Evolutionary conservation across 1,139 yeast species (phyloP).

Genomic region (Debaryomyces nepalensis): DNA sequence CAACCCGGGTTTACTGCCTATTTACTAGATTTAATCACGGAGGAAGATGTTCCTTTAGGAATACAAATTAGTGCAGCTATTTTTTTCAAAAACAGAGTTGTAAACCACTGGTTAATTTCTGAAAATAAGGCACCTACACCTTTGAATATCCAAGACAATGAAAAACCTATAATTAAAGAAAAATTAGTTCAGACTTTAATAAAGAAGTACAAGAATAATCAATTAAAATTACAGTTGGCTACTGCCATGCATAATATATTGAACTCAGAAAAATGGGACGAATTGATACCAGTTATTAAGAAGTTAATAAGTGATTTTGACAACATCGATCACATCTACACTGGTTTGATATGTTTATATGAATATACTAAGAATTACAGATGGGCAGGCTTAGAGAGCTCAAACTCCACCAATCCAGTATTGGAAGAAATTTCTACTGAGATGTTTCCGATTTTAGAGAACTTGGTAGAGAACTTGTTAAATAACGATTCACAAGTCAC

Average conservation of each 20-base stretch:
- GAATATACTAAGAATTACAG: constrained; percentile 63
- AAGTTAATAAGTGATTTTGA: constrained; percentile 35
- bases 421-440: constrained; percentile 53
- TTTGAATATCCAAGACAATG: constrained; percentile 46
- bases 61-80: constrained; percentile 67
- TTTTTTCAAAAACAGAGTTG: constrained; percentile 67
- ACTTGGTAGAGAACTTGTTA: constrained; percentile 47
- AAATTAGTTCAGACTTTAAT: constrained; percentile 53
- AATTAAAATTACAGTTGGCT: constrained; percentile 45
- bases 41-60: constrained; percentile 48
- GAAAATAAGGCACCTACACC: constrained; percentile 39
- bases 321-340: constrained; percentile 56
- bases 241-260: constrained; percentile 51
- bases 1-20: constrained; percentile 63
- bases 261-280: constrained; percentile 51
- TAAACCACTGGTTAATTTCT: constrained; percentile 57
- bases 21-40: constrained; percentile 57
- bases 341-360: constrained; percentile 60
- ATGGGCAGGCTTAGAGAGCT: constrained; percentile 53
- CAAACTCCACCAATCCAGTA: constrained; percentile 45
- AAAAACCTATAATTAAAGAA: constrained; percentile 56
- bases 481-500: constrained; percentile 35
- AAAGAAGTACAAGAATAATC: constrained; percentile 38
- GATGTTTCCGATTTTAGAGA: constrained; percentile 61
- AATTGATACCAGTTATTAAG: constrained; percentile 38